Percentiles rank a stretch among this genome's conserved stretches.
Evolutionary conservation across 2,329 filamentous ascomycete genomes (phyloP).

Genomic region (Fusarium chlamydosporum): DNA sequence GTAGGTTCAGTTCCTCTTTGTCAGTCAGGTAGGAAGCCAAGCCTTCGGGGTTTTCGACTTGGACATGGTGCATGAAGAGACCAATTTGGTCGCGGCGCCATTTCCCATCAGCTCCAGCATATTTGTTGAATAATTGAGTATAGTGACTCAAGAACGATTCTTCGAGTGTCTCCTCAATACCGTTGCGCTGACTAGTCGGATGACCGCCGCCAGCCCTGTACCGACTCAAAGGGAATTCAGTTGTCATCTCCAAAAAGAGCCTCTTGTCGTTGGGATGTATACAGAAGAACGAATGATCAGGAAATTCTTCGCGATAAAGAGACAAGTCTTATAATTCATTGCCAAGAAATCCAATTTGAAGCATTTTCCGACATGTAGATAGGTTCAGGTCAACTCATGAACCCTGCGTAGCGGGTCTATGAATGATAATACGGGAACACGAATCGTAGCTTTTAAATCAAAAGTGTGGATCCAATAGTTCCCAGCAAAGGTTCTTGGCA

Average conservation of each 20-base stretch:
- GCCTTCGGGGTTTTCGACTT: constrained; percentile 15
- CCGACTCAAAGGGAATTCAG: neutral
- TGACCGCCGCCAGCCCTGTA: constrained; percentile 13
- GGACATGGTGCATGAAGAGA: constrained; percentile 22
- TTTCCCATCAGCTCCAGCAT: neutral
- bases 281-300: rapidly evolving
- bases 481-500: neutral
- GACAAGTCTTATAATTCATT: neutral
- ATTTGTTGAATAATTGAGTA: constrained; percentile 16
- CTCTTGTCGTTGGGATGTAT: rapidly evolving
- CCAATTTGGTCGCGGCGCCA: constrained; percentile 17
- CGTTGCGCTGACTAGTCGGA: constrained; percentile 11
- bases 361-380: neutral
- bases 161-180: constrained; percentile 13
- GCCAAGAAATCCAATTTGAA: neutral
- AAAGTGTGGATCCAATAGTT: neutral
- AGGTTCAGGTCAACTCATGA: neutral
- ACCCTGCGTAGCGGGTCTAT: neutral
- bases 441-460: neutral
- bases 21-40: constrained; percentile 16
- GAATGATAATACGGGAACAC: constrained; percentile 4
- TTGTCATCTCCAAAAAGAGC: neutral
- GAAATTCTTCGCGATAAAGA: neutral
- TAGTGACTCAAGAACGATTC: constrained; percentile 14
- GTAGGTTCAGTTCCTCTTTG: neutral